Evolutionary conservation across 192 early-diverging fungal genomes (phyloP), one percentile per base, ranked within the genome.

Genomic region (Coemansia sp.): DNA sequence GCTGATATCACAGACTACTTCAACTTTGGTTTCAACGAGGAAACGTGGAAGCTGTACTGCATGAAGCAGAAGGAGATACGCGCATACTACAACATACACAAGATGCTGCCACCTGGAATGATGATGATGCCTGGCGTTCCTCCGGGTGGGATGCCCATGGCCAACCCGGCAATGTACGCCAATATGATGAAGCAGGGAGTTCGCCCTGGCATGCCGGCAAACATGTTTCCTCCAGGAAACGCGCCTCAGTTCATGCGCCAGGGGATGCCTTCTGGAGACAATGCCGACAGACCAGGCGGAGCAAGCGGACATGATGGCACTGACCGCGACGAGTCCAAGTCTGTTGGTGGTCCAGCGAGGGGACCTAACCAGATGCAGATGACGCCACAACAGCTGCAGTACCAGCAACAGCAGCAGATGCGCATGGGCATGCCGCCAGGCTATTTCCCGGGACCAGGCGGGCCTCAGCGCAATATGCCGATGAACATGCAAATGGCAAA

Each of bases 1-100:
- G 95, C 96, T 3, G 98, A 99, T 70, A 88, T 98, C 39, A 97
- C 96, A 2, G 98, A 99, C 75, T 99, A 97, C 83, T 99, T 99
- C 84, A 99, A 99, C 86, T 99, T 94, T 86, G 98, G 98, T 2
- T 98, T 99, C 73, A 96, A 93, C 76, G 96, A 99, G 78, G 78
- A 85, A n/a, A 92, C 91, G 28, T 99, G 98, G 98, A 88, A 92
- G 70, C 85, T 90, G 8, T 99, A 98, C 79, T 94, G 91, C 70
- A 81, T 87, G n/a, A 96, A 95, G 83, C 96, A 99, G 85, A 94
- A 92, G 76, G 86, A 88, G 71, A 67, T 96, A 61, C 87, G 96
- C 15, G 90, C 93, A 12, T 90, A 95, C 43, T 79, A 79, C 37
- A 76, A 55, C 82, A 83, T 78, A 64, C 79, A 83, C 72, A 88